A percentile compares a stretch with the other conserved stretches of the same genome.
These are phyloP conservation scores for Aureobasidium melanogenum DNA, from an alignment of 2,329 filamentous ascomycete genomes.

Conservation along the genomic window DNA sequence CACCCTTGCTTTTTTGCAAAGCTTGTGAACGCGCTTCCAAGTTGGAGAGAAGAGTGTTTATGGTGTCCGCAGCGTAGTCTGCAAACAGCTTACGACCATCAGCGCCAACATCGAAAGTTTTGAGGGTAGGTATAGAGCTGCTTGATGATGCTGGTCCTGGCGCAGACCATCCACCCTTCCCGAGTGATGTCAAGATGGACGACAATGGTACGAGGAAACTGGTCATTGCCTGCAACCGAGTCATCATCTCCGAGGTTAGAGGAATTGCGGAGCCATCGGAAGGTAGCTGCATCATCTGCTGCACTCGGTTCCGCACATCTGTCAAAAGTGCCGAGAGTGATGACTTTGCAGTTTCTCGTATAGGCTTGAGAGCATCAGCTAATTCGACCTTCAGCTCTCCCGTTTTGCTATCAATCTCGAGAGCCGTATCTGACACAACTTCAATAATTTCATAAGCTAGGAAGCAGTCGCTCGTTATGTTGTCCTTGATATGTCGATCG, in stretches of 20 bases:
- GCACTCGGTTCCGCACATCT: constrained; percentile 65
- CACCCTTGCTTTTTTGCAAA: constrained; percentile 66
- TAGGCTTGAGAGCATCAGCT: constrained; percentile 75
- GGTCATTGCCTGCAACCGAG: constrained; percentile 75
- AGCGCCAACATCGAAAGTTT: constrained; percentile 77
- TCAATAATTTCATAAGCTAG: constrained; percentile 93
- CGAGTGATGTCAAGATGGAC: constrained; percentile 83
- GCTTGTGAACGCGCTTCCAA: constrained; percentile 66
- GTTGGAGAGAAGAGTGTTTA: constrained; percentile 67
- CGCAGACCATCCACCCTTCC: constrained; percentile 75
- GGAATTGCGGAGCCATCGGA: constrained; percentile 69
- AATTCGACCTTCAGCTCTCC: constrained; percentile 78
- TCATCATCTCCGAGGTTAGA: constrained; percentile 76
- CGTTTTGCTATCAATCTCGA: constrained; percentile 69
- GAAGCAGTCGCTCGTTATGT: constrained; percentile 85
- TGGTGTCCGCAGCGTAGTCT: constrained; percentile 81
- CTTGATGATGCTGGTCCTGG: constrained; percentile 45
- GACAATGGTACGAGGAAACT: constrained; percentile 78
- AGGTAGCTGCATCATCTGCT: constrained; percentile 58
- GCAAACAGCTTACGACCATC: constrained; percentile 83
- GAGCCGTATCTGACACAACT: constrained; percentile 71
- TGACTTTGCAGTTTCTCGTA: constrained; percentile 83
- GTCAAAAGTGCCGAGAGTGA: constrained; percentile 78
- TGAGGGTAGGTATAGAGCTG: constrained; percentile 60
- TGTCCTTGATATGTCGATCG: constrained; percentile 78